A percentile compares a stretch with the other conserved stretches of the same genome.
Conservation (phyloP, 2,329 filamentous ascomycete genomes). For the Aspergillus flavus region DNA sequence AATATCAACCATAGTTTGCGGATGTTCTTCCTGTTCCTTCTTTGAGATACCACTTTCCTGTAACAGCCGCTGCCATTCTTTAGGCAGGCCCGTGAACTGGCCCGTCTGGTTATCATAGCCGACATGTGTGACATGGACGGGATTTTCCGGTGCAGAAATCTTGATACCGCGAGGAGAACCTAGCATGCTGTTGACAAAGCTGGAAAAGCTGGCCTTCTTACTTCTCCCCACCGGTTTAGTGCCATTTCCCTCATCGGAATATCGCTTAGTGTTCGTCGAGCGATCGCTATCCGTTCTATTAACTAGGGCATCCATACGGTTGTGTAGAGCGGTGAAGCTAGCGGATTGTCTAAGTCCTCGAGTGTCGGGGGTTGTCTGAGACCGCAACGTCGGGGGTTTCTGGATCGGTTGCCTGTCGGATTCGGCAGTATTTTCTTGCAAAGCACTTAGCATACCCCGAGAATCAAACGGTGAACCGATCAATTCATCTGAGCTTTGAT, state of each 20-base stretch:
- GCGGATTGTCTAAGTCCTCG: constrained; percentile 66
- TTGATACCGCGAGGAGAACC: constrained; percentile 86
- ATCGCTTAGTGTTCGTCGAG: constrained; percentile 66
- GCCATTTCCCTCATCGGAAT: constrained; percentile 75
- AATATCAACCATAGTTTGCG: constrained; percentile 93
- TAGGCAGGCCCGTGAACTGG: constrained; percentile 93
- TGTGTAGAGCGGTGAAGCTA: constrained; percentile 61
- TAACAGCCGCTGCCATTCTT: constrained; percentile 96
- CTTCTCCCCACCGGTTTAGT: constrained; percentile 62
- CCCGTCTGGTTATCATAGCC: constrained; percentile 96
- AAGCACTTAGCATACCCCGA: constrained; percentile 47
- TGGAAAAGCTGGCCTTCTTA: constrained; percentile 87
- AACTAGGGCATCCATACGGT: constrained; percentile 54
- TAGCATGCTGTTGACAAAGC: constrained; percentile 80
- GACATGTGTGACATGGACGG: constrained; percentile 96
- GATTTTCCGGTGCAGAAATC: constrained; percentile 97
- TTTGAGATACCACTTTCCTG: constrained; percentile 95
- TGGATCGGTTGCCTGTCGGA: constrained; percentile 34
- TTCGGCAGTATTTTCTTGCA: constrained; percentile 44
- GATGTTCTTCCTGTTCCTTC: constrained; percentile 93
- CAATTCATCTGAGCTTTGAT: constrained; percentile 49
- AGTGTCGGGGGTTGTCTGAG: constrained; percentile 59
- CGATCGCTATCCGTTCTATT: constrained; percentile 49
- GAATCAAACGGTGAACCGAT: constrained; percentile 47
- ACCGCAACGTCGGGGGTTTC: constrained; percentile 48